phyloP scores from a whole-genome alignment of 768 basidiomycete species.

The Antrodiella citrinella region DNA sequence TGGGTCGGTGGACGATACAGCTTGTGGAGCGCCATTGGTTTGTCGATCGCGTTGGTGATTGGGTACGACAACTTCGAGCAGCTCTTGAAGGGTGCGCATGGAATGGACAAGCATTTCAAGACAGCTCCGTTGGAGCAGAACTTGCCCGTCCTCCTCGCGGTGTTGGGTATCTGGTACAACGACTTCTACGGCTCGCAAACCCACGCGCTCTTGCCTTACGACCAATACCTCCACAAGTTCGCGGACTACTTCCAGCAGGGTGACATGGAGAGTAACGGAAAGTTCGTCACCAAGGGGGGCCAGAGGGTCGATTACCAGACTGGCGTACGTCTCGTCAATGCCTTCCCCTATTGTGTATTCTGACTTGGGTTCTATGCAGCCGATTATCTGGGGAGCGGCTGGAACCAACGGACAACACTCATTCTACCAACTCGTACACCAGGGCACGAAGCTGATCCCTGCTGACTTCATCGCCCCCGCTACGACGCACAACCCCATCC shows the following conservation, averaged over 20 bases:
- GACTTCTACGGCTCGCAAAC: constrained; percentile 98
- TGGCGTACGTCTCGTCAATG: constrained; percentile 53
- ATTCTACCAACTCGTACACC: constrained; percentile 96
- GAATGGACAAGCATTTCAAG: constrained; percentile 97
- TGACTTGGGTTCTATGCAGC: constrained; percentile 51
- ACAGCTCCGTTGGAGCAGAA: constrained; percentile 83
- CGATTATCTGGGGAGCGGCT: constrained; percentile 98
- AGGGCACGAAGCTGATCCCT: constrained; percentile 88
- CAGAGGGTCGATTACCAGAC: constrained; percentile 93
- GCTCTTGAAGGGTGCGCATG: constrained; percentile 87
- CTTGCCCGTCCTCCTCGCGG: constrained; percentile 84
- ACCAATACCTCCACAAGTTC: constrained; percentile 98
- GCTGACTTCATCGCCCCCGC: constrained; percentile 90
- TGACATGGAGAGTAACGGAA: constrained; percentile 99
- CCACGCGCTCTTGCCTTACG: constrained; percentile 91
- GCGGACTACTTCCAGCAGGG: constrained; percentile 99
- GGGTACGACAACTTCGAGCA: constrained; percentile 93
- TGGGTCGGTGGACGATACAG: constrained; percentile 99
- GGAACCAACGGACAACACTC: constrained; percentile 99
- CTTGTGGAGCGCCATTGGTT: constrained; percentile 96
- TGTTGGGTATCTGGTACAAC: constrained; percentile 97
- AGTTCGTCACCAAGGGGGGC: constrained; percentile 91
- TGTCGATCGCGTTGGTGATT: constrained; percentile 88
- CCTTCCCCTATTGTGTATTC: constrained; percentile 5
- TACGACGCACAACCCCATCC: constrained; percentile 84